Conservation (phyloP, 352 stramenopile genomes). For the Albugo laibachii region DNA sequence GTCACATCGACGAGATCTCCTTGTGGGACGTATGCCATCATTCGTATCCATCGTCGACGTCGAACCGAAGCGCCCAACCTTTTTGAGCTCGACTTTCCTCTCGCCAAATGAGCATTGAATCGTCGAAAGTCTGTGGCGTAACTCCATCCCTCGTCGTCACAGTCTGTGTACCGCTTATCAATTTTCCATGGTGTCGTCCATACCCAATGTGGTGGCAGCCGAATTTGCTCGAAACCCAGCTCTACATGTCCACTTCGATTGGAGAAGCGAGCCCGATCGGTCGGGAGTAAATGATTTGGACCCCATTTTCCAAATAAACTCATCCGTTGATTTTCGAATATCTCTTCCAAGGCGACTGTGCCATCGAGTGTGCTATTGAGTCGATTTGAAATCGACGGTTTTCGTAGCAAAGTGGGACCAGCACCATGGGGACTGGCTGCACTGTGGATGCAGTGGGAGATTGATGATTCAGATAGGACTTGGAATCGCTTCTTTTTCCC, state of each 20-base stretch:
- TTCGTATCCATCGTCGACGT: conserved; percentile 65
- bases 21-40: conserved; percentile 54
- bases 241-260: conserved; percentile 60
- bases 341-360: conserved; percentile 53
- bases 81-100: conserved; percentile 62
- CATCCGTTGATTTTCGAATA: conserved; percentile 77
- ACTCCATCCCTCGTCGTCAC: conserved; percentile 75
- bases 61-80: conserved; percentile 49
- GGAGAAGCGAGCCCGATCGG: conserved; percentile 57
- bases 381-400: no score
- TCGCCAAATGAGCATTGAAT: conserved; percentile 64
- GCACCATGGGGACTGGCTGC: no score
- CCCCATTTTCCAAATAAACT: conserved; percentile 79
- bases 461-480: no score
- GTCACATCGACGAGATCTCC: no score
- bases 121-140: conserved; percentile 72
- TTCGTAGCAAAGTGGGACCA: no score
- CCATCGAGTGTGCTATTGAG: conserved; percentile 4
- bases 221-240: conserved; percentile 64
- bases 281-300: conserved; percentile 63
- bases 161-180: conserved; percentile 78
- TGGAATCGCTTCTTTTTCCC: no score
- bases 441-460: no score
- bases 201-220: conserved; percentile 48
- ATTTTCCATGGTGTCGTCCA: conserved; percentile 76